Evolutionary conservation across 768 basidiomycete species (phyloP).

Genomic region (Inosperma sp.): DNA sequence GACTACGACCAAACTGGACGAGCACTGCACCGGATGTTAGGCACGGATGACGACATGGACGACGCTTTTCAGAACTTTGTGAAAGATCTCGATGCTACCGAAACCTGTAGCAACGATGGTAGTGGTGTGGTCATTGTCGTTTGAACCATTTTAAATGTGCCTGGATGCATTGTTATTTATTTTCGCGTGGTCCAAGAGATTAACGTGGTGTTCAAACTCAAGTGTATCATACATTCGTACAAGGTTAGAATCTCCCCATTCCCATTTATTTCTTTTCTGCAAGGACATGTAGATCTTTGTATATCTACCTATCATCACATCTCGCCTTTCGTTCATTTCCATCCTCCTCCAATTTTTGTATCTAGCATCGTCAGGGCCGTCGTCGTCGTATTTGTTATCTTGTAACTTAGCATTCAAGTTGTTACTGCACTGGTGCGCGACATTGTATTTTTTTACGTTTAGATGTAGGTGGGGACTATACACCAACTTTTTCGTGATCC

Average conservation of each 20-base stretch:
- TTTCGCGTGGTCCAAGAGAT: neutral
- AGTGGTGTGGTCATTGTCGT: neutral
- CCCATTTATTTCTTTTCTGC: neutral
- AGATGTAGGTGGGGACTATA: too few species aligned
- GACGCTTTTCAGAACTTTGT: slow-evolving; percentile 29
- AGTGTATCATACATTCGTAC: neutral
- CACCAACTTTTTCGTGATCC: neutral
- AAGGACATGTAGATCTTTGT: neutral
- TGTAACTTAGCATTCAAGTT: neutral
- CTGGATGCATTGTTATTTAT: too few species aligned
- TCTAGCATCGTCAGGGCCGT: neutral
- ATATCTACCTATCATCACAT: neutral
- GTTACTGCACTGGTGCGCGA: too few species aligned
- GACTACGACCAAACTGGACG: slow-evolving; percentile 41
- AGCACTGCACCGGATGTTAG: slow-evolving; percentile 33
- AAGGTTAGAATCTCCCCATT: neutral
- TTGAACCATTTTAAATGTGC: too few species aligned
- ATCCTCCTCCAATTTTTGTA: neutral
- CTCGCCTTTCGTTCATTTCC: neutral
- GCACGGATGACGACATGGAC: slow-evolving; percentile 28
- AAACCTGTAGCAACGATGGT: neutral
- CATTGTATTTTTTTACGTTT: neutral
- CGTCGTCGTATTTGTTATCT: neutral
- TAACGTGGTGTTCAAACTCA: neutral
- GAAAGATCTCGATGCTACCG: slow-evolving; percentile 18